A percentile compares a stretch with the other conserved stretches of the same genome.
phyloP scores from a whole-genome alignment of 352 stramenopile species.

The Globisporangium perplexum region DNA sequence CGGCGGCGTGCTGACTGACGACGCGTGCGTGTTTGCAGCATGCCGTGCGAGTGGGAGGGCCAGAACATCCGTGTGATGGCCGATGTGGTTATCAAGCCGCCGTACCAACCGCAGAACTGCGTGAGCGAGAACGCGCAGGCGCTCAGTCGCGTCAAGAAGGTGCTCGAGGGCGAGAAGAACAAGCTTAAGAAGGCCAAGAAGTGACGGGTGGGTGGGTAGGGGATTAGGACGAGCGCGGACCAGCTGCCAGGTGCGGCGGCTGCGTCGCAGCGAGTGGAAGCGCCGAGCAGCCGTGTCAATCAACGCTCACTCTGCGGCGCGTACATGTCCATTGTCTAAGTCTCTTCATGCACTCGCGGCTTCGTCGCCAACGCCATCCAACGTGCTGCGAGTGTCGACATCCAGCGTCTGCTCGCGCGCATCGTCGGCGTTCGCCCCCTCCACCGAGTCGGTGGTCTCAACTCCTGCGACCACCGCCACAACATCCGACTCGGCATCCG shows the following conservation, averaged over 20 bases:
- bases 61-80: slow-evolving; percentile 82
- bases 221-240: neutral
- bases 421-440: neutral
- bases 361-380: neutral
- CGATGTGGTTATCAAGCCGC: slow-evolving; percentile 80
- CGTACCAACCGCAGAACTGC: slow-evolving; percentile 79
- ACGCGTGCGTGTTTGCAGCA: slow-evolving; percentile 23
- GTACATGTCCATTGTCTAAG: neutral
- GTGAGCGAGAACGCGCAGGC: slow-evolving; percentile 66
- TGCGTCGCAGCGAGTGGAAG: neutral
- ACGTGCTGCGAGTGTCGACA: neutral
- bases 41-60: slow-evolving; percentile 82
- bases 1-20: neutral
- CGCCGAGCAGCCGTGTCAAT: neutral
- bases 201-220: slow-evolving; percentile 9
- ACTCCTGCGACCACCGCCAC: neutral
- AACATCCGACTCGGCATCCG: neutral
- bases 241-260: too few species aligned
- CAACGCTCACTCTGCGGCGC: neutral
- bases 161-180: slow-evolving; percentile 74
- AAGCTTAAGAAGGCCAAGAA: slow-evolving; percentile 66
- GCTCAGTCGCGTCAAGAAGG: slow-evolving; percentile 80
- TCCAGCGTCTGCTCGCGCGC: neutral
- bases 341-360: neutral
- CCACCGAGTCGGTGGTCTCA: neutral